These are phyloP conservation scores for Malania oleifera DNA, from an alignment of 164 flowering plant genomes.

Conservation along the genomic window DNA sequence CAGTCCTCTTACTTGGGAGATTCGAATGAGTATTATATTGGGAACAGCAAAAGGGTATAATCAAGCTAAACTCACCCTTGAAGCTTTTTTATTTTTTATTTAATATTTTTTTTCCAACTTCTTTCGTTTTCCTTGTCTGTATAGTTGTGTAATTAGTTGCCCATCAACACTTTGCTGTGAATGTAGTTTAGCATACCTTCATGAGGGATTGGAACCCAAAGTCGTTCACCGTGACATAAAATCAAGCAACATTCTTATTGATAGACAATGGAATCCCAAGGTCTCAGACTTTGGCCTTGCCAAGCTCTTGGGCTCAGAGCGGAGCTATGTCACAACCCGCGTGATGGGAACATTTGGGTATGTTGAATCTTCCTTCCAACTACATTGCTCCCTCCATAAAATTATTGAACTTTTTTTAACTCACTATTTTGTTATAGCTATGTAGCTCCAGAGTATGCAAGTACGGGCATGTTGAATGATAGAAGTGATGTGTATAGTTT, in stretches of 20 bases:
- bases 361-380: conserved; percentile 6
- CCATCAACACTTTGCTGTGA: not conserved
- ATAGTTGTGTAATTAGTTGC: not conserved
- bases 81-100: no score
- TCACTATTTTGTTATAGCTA: conserved; percentile 36
- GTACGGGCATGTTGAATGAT: conserved; percentile 72
- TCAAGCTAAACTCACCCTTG: not conserved
- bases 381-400: not conserved
- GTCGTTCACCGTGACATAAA: conserved; percentile 79
- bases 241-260: conserved; percentile 71
- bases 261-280: conserved; percentile 67
- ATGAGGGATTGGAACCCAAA: conserved; percentile 80
- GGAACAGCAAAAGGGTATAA: conserved; percentile 76
- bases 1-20: conserved; percentile 80
- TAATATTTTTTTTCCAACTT: not conserved
- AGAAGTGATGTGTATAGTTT: conserved; percentile 66
- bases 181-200: conserved; percentile 62
- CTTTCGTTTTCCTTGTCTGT: not conserved
- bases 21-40: conserved; percentile 60
- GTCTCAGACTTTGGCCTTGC: conserved; percentile 84
- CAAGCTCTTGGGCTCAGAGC: conserved; percentile 54
- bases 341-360: conserved; percentile 82
- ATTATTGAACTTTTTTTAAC: not conserved
- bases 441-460: conserved; percentile 73
- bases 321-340: conserved; percentile 58